phyloP scores from a whole-genome alignment of 495 filamentous ascomycete genomes.

The Xanthoparmelia taractica region DNA sequence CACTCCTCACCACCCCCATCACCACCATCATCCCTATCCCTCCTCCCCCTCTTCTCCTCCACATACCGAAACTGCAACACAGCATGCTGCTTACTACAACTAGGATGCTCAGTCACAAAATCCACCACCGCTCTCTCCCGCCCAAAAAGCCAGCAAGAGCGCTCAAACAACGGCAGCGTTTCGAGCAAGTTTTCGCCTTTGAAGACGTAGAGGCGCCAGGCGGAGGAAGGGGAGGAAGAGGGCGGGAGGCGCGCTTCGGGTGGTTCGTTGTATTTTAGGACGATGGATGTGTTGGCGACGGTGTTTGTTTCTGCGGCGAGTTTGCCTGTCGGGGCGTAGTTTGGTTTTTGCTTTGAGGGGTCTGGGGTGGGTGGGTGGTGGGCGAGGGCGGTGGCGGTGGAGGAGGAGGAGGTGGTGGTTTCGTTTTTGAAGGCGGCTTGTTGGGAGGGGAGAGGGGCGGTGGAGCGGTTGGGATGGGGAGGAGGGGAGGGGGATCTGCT shows the following conservation, averaged over 20 bases:
- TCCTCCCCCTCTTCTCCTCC: constrained; percentile 77
- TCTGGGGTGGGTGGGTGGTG: constrained; percentile 46
- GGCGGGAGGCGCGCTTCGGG: constrained; percentile 85
- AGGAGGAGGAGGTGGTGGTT: too few relatives aligned
- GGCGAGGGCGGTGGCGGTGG: constrained; percentile 24
- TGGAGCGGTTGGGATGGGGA: constrained; percentile 30
- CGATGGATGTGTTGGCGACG: constrained; percentile 53
- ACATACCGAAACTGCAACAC: constrained; percentile 87
- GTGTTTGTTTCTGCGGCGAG: constrained; percentile 87
- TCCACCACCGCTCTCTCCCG: constrained; percentile 74
- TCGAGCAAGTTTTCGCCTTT: constrained; percentile 73
- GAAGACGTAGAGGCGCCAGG: constrained; percentile 91
- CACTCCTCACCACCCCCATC: too few relatives aligned
- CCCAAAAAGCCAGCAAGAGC: constrained; percentile 87
- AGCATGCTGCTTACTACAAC: constrained; percentile 89
- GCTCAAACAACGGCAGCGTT: constrained; percentile 63
- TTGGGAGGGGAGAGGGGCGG: constrained; percentile 62
- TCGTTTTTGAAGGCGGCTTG: constrained; percentile 56
- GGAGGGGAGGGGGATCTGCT: constrained; percentile 28
- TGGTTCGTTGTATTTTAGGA: constrained; percentile 94
- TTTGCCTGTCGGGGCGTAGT: constrained; percentile 70
- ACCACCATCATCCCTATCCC: too few relatives aligned
- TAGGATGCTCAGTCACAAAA: constrained; percentile 78
- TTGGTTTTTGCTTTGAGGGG: constrained; percentile 85
- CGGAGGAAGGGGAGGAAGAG: constrained; percentile 57